These are phyloP conservation scores for Leptoxyphium fumago DNA, from an alignment of 2,329 filamentous ascomycete species.

Conservation along the genomic window DNA sequence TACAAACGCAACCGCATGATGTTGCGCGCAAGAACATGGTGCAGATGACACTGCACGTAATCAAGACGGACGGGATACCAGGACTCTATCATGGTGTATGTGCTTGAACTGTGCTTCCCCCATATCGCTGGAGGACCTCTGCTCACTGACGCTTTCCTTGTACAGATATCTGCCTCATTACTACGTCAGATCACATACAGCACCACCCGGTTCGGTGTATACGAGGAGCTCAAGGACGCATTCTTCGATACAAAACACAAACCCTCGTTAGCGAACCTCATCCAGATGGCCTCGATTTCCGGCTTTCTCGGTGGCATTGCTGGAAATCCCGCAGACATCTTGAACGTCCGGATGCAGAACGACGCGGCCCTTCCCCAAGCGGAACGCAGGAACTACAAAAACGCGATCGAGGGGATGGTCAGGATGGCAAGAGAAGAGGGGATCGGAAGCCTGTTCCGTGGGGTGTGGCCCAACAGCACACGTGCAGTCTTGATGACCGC, in stretches of 20 bases:
- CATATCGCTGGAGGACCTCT: background rate
- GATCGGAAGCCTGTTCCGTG: constrained; percentile 58
- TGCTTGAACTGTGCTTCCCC: background rate
- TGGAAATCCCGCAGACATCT: constrained; percentile 87
- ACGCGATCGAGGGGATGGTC: constrained; percentile 73
- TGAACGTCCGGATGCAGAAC: constrained; percentile 98
- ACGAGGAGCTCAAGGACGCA: constrained; percentile 76
- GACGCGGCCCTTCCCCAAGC: constrained; percentile 60
- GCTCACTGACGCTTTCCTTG: background rate
- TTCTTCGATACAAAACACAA: constrained; percentile 37
- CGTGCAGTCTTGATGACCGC: constrained; percentile 81
- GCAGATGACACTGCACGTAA: constrained; percentile 70
- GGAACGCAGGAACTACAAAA: constrained; percentile 72
- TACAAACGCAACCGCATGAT: constrained; percentile 69
- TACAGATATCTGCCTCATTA: constrained; percentile 68
- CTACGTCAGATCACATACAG: constrained; percentile 88
- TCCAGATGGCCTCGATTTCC: constrained; percentile 68
- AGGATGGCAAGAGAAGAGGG: constrained; percentile 85
- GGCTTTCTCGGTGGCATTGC: constrained; percentile 80
- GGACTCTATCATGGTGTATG: constrained; percentile 72
- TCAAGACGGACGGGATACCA: constrained; percentile 57
- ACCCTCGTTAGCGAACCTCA: constrained; percentile 55
- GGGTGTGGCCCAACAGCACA: constrained; percentile 68
- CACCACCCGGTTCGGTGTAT: constrained; percentile 89
- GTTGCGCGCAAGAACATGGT: constrained; percentile 62